Base-by-base conservation (phyloP, 1,284 basidiomycete genomes). In the Ceratobasidium papillatum region DNA sequence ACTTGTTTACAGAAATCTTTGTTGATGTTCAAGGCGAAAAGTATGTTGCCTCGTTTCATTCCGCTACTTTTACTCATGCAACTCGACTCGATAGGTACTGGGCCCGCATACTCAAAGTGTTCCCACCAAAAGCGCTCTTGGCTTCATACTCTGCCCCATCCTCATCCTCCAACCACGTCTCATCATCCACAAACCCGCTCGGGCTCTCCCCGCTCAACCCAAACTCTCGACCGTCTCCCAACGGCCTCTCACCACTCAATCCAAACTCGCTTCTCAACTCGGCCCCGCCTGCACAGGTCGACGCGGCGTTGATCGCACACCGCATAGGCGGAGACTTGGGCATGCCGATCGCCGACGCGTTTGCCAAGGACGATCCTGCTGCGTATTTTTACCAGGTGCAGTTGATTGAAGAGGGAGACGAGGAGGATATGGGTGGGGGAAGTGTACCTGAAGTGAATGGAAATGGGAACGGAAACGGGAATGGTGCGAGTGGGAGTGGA, bases 331-430 rank as follows among this genome's bases (percentile, higher is more conserved):
- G 91, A 52, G 91, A 98, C 84, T 87, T 99, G 75, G 90, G 90
- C 78, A 83, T 92, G 65, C 84, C 91, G 25, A 83, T 87, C 47
- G 91, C 94, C 77, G 91, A 94, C 52, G 91, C 93, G 1, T 87
- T 87, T 72, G 82, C 85, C 36, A 84, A 85, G 47, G 97, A 99
- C 81, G 90, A 96, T 80, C 94, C 96, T 0, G 83, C 86, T 59
- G 85, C 89, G 68, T 99, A 99, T 83, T 88, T 89, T 78, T 99
- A 99, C 84, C 91, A 90, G 81, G 91, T 97, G 22, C 91, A 95
- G 79, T 88, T 99, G 58, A 84, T 93, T 47, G 92, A 94, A 76
- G 87, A 92, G 66, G 90, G 92, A 79, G 89, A 75, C 8, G 75
- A 77, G 1, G 78, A 79, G 12, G 79, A 81, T 7, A 32, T 17